Percentiles rank a stretch among this genome's conserved stretches.
Evolutionary conservation across 1,139 yeast genomes (phyloP).

Genomic region (Zygoascus hellenicus): DNA sequence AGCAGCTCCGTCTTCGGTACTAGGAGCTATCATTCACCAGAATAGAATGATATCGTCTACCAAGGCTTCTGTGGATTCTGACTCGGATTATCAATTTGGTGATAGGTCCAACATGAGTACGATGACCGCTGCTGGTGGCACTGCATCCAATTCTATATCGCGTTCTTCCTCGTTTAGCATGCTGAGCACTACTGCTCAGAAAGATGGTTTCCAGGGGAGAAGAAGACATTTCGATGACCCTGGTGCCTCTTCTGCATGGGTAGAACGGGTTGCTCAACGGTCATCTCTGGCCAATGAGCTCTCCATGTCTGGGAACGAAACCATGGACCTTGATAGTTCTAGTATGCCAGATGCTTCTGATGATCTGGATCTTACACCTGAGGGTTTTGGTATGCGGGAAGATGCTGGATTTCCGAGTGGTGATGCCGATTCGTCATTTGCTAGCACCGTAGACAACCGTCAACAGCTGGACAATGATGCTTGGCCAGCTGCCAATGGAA

Average conservation of each 20-base stretch:
- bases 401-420: not conserved
- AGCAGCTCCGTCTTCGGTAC: not conserved
- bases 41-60: conserved; percentile 20
- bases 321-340: conserved; percentile 9
- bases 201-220: conserved; percentile 67
- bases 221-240: conserved; percentile 44
- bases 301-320: not conserved
- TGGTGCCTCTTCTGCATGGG: conserved; percentile 28
- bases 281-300: not conserved
- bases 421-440: conserved; percentile 3
- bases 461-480: not conserved
- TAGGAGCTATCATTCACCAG: conserved; percentile 1
- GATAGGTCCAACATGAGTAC: conserved; percentile 9
- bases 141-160: conserved; percentile 49
- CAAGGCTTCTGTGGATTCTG: conserved; percentile 33
- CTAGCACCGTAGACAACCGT: not conserved
- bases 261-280: conserved; percentile 2
- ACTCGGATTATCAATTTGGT: conserved; percentile 29
- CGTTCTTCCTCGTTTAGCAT: conserved; percentile 60
- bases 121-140: conserved; percentile 10
- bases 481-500: no score
- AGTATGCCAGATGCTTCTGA: not conserved
- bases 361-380: not conserved
- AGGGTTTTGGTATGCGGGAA: conserved; percentile 1
- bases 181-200: conserved; percentile 64